These are phyloP conservation scores for Melanopsichium pennsylvanicum DNA, from an alignment of 1,284 basidiomycete genomes.

Conservation along the genomic window DNA sequence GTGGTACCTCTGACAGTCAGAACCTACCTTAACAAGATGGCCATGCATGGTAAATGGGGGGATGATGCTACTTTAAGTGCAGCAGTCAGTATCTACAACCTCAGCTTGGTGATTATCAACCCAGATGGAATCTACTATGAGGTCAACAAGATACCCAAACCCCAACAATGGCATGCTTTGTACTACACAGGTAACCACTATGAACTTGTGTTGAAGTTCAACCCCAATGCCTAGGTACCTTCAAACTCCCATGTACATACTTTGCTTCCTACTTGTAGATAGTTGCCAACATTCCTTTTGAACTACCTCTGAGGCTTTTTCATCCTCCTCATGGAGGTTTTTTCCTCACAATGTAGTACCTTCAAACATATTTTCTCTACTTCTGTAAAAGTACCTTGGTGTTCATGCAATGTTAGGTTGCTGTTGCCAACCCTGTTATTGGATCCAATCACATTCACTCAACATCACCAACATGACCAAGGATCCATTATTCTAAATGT, in stretches of 20 bases:
- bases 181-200: constrained; percentile 2
- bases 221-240: background rate
- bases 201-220: background rate
- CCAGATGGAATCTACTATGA: background rate
- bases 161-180: background rate
- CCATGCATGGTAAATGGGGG: no score
- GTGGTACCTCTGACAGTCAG: no score
- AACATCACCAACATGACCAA: no score
- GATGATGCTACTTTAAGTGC: background rate
- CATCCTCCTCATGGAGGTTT: background rate
- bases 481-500: no score
- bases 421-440: no score
- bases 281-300: background rate
- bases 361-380: background rate
- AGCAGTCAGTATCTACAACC: background rate
- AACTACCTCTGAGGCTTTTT: background rate
- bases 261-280: background rate
- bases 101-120: background rate
- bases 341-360: constrained; percentile 2
- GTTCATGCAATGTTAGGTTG: no score
- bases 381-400: no score
- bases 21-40: no score
- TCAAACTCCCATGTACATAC: background rate
- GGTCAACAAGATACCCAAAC: background rate
- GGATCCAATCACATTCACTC: no score